Evolutionary conservation across 106 monocot species (phyloP), one percentile per base, ranked within the genome.

Genomic region (Apostasia shenzhenica): DNA sequence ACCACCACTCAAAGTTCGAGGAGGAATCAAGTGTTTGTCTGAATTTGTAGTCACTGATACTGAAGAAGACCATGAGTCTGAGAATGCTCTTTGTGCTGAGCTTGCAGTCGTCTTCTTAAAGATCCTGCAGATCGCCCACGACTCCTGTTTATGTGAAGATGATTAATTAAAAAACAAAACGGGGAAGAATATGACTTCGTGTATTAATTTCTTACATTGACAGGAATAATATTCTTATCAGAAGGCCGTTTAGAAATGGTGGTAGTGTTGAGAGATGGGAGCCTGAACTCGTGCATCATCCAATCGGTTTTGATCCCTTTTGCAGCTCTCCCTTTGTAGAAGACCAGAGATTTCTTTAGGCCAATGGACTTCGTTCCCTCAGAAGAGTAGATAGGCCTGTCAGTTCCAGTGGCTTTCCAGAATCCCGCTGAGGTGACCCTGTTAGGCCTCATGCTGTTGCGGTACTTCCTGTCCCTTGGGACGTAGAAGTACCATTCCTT

Each of bases 251-350:
- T 85, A 8, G 77, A 69, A 48, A 61, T 48, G 5, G 76, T 81
- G 2, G 82, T 51, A 55, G 87, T 84, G 8, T 74, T 61, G 51
- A 82, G 79, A 5, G 91, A 89, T 13, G 95, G 95, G 2, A 97
- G 86, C 67, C 95, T 75, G 86, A 89, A 97, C 82, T 97, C 95
- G 37, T 97, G 95, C 95, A 97, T 97, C 95, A 97, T 97, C 95
- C 95, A 97, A 65, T 97, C 92, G 0, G 95, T 97, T 63, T 97
- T 97, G 53, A 76, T 54, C 10, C 95, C 95, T 81, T 89, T 97
- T 10, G 95, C 95, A 41, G 95, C 95, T 75, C 95, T 86, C n/a
- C 95, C 95, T 67, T 85, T 89, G 83, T 97, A 97, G 81, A 97
- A 97, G 11, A 97, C 95, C n/a, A 95, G 95, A 6, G 95, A 95